These are phyloP conservation scores for Coemansia sp. DNA, from an alignment of 371 early-diverging fungal genomes.

Conservation along the genomic window DNA sequence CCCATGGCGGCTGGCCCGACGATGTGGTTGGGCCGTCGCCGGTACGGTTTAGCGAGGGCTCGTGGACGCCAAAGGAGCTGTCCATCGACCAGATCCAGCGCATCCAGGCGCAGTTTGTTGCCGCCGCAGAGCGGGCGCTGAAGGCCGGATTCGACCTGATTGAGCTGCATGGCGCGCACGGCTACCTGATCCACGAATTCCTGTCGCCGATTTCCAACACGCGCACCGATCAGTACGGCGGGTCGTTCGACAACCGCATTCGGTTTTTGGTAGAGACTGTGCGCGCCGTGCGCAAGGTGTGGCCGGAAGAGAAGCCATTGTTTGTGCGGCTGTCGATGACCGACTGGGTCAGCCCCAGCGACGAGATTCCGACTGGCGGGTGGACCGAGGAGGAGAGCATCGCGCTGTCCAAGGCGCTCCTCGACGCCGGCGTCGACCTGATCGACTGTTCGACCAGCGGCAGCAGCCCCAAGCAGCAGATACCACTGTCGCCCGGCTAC, in stretches of 20 bases:
- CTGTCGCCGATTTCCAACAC: slow-evolving; percentile 75
- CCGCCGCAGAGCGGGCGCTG: slow-evolving; percentile 68
- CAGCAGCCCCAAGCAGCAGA: slow-evolving; percentile 56
- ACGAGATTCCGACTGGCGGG: slow-evolving; percentile 48
- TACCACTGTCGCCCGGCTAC: slow-evolving; percentile 60
- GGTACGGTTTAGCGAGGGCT: slow-evolving; percentile 53
- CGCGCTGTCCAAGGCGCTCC: slow-evolving; percentile 57
- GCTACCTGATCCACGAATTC: slow-evolving; percentile 77
- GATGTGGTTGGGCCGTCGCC: slow-evolving; percentile 72
- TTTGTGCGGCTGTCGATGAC: slow-evolving; percentile 76
- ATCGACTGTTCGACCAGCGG: slow-evolving; percentile 76
- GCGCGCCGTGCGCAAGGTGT: slow-evolving; percentile 61
- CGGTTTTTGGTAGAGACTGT: slow-evolving; percentile 68
- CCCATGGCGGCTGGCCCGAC: slow-evolving; percentile 75
- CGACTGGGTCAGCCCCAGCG: slow-evolving; percentile 61
- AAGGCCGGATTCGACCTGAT: slow-evolving; percentile 80
- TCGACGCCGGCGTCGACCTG: slow-evolving; percentile 67
- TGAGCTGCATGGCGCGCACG: slow-evolving; percentile 83
- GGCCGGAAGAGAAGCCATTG: slow-evolving; percentile 75
- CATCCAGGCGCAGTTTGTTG: slow-evolving; percentile 62
- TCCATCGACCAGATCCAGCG: slow-evolving; percentile 62
- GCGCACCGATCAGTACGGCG: slow-evolving; percentile 80
- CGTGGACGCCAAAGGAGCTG: slow-evolving; percentile 61
- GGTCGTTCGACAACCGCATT: slow-evolving; percentile 73
- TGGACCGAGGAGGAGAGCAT: slow-evolving; percentile 71